Evolutionary conservation across 345 rosid genomes (phyloP), one percentile per base, ranked within the genome.

Genomic region (Eutrema japonicum): DNA sequence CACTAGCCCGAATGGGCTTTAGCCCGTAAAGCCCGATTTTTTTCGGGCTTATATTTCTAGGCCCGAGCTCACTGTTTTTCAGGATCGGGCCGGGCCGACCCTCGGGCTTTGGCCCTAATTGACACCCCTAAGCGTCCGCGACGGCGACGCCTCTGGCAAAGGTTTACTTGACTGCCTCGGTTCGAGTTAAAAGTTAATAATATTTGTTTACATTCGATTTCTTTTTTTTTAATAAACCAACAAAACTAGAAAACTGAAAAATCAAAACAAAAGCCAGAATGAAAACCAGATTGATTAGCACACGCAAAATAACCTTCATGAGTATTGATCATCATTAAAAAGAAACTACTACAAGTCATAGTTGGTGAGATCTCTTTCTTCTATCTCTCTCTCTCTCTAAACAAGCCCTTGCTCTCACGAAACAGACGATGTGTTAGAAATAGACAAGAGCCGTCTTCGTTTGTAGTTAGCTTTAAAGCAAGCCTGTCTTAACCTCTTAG

Each of bases 401-500:
- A 51, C 42, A 12, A 54, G 58, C 22, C 38, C 58, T 29, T 56
- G 59, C 12, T 47, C 43, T 16, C 51, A 29, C 52, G 4, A 57
- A 46, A 33, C 8, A 35, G 22, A 70, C 13, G 42, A 42, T 32
- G 43, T 32, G 8, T 8, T 43, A 32, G 41, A 30, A 14, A 14
- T 42, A 48, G 56, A 35, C 7, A 59, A 59, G 47, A 75, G 41
- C 12, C 72, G 74, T 72, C 89, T 86, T 73, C 80, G 79, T 82
- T 91, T 93, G 85, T 89, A 88, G 49, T 85, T 89, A 1, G 92
- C 94, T 76, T 93, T 93, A 54, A 93, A 93, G 59, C 90, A 89
- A 2, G 94, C 89, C 65, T 91, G 97, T 35, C 97, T 82, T 3
- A 93, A 77, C 80, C 82, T 83, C 79, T 88, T 93, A 0, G 96